phyloP scores from a whole-genome alignment of 805 yeast species.

The Grigorovia transvaalensis region DNA sequence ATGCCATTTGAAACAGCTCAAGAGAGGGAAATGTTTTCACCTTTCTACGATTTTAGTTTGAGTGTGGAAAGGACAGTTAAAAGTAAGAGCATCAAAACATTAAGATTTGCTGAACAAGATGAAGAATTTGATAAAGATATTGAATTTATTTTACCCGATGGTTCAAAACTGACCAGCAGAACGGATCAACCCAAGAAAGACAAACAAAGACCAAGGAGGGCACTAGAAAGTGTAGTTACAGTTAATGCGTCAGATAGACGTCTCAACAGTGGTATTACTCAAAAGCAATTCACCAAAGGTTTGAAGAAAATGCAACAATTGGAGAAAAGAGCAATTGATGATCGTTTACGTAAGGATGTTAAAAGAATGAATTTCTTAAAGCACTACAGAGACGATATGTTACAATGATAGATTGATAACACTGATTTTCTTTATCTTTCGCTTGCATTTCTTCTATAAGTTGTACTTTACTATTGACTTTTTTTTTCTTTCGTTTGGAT shows the following conservation, averaged over 20 bases:
- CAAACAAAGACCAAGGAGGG: slow-evolving; percentile 43
- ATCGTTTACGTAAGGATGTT: slow-evolving; percentile 40
- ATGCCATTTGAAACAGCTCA: slow-evolving; percentile 79
- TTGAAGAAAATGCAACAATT: slow-evolving; percentile 35
- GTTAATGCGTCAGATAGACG: slow-evolving; percentile 69
- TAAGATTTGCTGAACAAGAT: slow-evolving; percentile 25
- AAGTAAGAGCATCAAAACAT: slow-evolving; percentile 17
- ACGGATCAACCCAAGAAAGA: slow-evolving; percentile 40
- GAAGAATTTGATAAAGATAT: slow-evolving; percentile 24
- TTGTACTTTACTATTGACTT: neutral
- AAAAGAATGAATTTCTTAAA: slow-evolving; percentile 73
- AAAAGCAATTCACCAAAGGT: slow-evolving; percentile 45
- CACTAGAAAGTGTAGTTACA: slow-evolving; percentile 56
- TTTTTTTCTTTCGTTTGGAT: neutral
- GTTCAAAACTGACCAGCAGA: slow-evolving; percentile 74
- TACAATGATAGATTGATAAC: slow-evolving; percentile 22
- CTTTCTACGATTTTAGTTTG: slow-evolving; percentile 75
- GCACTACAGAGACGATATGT: slow-evolving; percentile 69
- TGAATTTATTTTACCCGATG: slow-evolving; percentile 67
- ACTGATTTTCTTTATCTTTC: neutral
- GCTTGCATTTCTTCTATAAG: neutral
- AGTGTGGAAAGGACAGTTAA: slow-evolving; percentile 35
- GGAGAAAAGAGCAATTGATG: slow-evolving; percentile 37
- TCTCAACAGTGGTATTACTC: slow-evolving; percentile 45
- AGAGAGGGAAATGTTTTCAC: slow-evolving; percentile 65